Evolutionary conservation across 1,284 basidiomycete species (phyloP).

Genomic region (Ceratobasidium sp.): DNA sequence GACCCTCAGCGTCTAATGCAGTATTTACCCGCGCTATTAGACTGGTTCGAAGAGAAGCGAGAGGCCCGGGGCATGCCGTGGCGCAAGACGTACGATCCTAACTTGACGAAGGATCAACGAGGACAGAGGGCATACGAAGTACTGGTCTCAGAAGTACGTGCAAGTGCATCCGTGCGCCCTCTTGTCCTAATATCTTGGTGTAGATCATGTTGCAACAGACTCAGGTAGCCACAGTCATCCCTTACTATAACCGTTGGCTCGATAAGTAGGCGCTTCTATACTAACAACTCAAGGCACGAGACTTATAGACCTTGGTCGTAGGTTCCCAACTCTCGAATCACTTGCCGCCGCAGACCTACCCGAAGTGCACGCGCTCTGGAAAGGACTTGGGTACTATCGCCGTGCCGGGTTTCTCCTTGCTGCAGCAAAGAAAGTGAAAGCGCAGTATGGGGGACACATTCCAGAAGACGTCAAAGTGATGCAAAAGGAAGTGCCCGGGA

Average conservation of each 20-base stretch:
- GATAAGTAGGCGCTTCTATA: conserved; percentile 63
- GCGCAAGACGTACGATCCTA: conserved; percentile 76
- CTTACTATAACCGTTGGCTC: conserved; percentile 91
- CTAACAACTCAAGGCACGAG: conserved; percentile 21
- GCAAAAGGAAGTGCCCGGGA: conserved; percentile 88
- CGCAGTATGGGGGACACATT: conserved; percentile 75
- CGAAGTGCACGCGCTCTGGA: conserved; percentile 89
- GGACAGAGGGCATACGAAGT: conserved; percentile 87
- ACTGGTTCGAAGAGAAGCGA: conserved; percentile 78
- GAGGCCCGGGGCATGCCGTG: conserved; percentile 85
- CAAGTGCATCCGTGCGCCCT: conserved; percentile 24
- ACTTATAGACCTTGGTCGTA: conserved; percentile 53
- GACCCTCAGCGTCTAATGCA: conserved; percentile 40
- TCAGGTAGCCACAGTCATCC: conserved; percentile 89
- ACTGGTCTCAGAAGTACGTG: conserved; percentile 43
- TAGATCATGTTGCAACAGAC: conserved; percentile 99
- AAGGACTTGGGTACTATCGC: conserved; percentile 92
- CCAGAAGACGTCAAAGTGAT: conserved; percentile 85
- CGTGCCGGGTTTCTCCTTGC: conserved; percentile 83
- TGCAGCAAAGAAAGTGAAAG: conserved; percentile 82
- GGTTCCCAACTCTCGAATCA: conserved; percentile 85
- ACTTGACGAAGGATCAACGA: conserved; percentile 65
- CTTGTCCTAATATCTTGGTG: conserved; percentile 77
- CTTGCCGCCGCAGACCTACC: conserved; percentile 85
- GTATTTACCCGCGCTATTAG: conserved; percentile 52